Evolutionary conservation across 306 rosid genomes (phyloP), one percentile per base, ranked within the genome.

Genomic region (Cucurbita maxima): DNA sequence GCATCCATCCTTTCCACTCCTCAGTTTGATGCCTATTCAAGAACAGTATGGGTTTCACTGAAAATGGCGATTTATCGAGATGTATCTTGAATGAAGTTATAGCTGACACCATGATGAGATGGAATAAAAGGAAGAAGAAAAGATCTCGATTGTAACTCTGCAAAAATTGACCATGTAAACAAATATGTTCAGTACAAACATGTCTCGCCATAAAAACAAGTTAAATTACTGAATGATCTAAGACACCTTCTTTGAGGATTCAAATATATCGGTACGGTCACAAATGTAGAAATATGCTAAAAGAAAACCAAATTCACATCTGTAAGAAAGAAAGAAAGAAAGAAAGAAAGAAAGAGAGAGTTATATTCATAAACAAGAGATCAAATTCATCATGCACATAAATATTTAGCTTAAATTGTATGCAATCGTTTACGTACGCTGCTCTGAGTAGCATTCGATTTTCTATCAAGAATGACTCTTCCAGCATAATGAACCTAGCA

Each of bases 1-100:
- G 99, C 99, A 91, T 94, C 97, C 99, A 94, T 48, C 99, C 99
- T 87, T 83, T 91, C 99, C 99, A 94, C 81, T 94, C 99, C 85
- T 91, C 99, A 67, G 99, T 94, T 87, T 94, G 99, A 79, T 94
- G 99, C 87, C 99, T 83, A 81, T 94, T 94, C 76, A 94, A 80
- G 82, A 88, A 94, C 71, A 87, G 97, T 15, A 94, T 82, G 71
- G 99, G 80, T 76, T 94, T 94, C 76, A 96, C 99, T 30, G 97
- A 83, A 22, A 88, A 51, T 3, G 96, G 90, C 63, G 97, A 89
- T 88, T 89, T 91, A 82, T 89, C 99, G 37, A 85, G 78, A 79
- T 91, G 95, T 81, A 84, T 78, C 74, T 79, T 94, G 83, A 94
- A 89, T 18, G 99, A 85, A 79, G 97, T 86, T 52, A 86, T 60